phyloP scores from a whole-genome alignment of 1,284 basidiomycete species.

The Puccinia novopanici region DNA sequence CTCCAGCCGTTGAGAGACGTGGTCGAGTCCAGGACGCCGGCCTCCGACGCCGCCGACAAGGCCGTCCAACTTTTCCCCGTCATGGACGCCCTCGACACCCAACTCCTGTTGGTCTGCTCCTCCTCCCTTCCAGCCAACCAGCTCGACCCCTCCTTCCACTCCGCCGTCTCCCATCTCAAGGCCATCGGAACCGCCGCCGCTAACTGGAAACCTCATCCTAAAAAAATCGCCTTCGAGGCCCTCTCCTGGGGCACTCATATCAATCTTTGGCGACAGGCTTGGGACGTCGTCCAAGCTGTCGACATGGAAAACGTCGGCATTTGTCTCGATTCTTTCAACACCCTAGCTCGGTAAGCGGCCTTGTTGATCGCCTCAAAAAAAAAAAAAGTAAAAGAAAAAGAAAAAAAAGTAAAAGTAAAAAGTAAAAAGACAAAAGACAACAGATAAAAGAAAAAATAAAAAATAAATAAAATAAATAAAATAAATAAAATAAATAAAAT shows the following conservation, averaged over 20 bases:
- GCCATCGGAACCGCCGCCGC: constrained; percentile 54
- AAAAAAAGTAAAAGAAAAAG: constrained; percentile 5
- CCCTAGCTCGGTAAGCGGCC: constrained; percentile 58
- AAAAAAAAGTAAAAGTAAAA: too few species aligned
- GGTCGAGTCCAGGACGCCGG: constrained; percentile 53
- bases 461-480: too few species aligned
- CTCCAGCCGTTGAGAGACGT: constrained; percentile 60
- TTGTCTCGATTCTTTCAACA: constrained; percentile 61
- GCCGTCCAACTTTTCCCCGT: constrained; percentile 54
- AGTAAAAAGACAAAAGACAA: too few species aligned
- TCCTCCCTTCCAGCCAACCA: constrained; percentile 55
- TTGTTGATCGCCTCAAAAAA: neutral
- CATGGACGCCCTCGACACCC: constrained; percentile 55
- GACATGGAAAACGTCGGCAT: constrained; percentile 59
- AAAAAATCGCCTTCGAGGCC: constrained; percentile 56
- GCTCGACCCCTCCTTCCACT: constrained; percentile 50
- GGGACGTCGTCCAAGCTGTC: constrained; percentile 56
- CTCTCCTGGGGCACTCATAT: constrained; percentile 56
- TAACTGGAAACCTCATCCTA: constrained; percentile 51
- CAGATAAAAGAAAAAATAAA: too few species aligned
- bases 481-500: too few species aligned
- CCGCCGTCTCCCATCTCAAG: neutral
- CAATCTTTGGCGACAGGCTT: constrained; percentile 58
- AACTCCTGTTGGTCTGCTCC: constrained; percentile 56
- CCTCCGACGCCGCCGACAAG: constrained; percentile 25